Base-by-base conservation (phyloP, 306 rosid genomes). In the Quercus bicolor region DNA sequence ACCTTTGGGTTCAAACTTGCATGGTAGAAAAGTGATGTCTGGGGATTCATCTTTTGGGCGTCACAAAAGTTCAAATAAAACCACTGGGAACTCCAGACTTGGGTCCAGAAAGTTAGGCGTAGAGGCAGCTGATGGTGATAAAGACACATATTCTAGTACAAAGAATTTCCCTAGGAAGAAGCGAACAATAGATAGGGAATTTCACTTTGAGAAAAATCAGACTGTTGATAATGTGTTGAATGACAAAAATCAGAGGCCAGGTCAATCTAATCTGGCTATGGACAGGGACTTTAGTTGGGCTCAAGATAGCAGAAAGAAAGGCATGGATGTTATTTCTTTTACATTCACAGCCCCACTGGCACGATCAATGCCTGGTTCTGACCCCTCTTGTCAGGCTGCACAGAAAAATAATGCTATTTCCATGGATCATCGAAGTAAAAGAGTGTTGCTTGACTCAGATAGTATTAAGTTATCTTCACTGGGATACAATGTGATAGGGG, bases 291-390 rank as follows among this genome's bases (percentile, higher is more conserved):
- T 77, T 37, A 85, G 78, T 82, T 83, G 90, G 93, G 69, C 80
- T 23, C 92, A 86, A 70, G 92, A 92, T 40, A 81, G 78, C 65
- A 88, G 76, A 84, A 94, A 75, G 83, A 89, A 92, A 69, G 97
- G 91, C 74, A 86, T 86, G 79, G 98, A 94, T 83, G 93, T 94
- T 70, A 93, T 94, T 82, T 94, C 98, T 74, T 94, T 94, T 85
- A 94, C 98, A 78, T 94, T 94, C 84, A 92, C 98, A 24, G 88
- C 98, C 54, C 98, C 98, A 9, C 88, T 94, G 77, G 69, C 95
- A 65, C 85, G 91, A 79, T 84, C 79, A 79, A 81, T 62, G 70
- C 83, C 87, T 33, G 88, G 87, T 80, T 85, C 87, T 53, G 97
- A 88, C 73, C 80, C 82, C 74, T 83, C 91, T 29, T 77, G 83